Percentiles rank a stretch among this genome's conserved stretches.
Conservation (phyloP, 1,139 yeast species). For the Waltiozyma sp. region DNA sequence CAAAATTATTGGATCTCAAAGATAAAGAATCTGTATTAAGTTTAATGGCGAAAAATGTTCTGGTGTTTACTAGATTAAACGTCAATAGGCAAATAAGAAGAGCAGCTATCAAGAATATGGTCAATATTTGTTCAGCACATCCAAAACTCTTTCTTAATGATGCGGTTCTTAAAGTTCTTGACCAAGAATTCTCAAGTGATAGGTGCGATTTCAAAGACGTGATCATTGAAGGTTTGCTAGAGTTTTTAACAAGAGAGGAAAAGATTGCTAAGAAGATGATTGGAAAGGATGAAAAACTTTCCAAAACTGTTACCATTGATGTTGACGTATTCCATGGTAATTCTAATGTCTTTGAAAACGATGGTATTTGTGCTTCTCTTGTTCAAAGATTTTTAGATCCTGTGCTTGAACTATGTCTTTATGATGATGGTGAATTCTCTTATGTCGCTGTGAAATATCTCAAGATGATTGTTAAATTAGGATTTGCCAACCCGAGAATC, state of each 20-base stretch:
- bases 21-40: slow-evolving; percentile 44
- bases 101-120: slow-evolving; percentile 45
- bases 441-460: slow-evolving; percentile 42
- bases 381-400: slow-evolving; percentile 49
- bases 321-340: slow-evolving; percentile 45
- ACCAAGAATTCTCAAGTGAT: slow-evolving; percentile 31
- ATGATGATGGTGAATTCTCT: slow-evolving; percentile 35
- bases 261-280: slow-evolving; percentile 28
- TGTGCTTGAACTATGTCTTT: slow-evolving; percentile 38
- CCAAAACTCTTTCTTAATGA: slow-evolving; percentile 52
- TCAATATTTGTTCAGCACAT: slow-evolving; percentile 46
- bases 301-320: slow-evolving; percentile 26
- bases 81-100: slow-evolving; percentile 28
- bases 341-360: slow-evolving; percentile 35
- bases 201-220: slow-evolving; percentile 33
- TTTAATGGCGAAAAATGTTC: slow-evolving; percentile 42
- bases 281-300: slow-evolving; percentile 26
- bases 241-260: slow-evolving; percentile 46
- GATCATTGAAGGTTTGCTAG: slow-evolving; percentile 43
- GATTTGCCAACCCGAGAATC: slow-evolving; percentile 63
- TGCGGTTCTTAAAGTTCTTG: slow-evolving; percentile 41
- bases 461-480: slow-evolving; percentile 44
- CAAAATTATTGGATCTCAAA: slow-evolving; percentile 31
- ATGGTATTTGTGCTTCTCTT: slow-evolving; percentile 63
- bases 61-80: slow-evolving; percentile 35